Evolutionary conservation across 345 rosid species (phyloP), one percentile per base, ranked within the genome.

Genomic region (Sisymbrium altissimum): DNA sequence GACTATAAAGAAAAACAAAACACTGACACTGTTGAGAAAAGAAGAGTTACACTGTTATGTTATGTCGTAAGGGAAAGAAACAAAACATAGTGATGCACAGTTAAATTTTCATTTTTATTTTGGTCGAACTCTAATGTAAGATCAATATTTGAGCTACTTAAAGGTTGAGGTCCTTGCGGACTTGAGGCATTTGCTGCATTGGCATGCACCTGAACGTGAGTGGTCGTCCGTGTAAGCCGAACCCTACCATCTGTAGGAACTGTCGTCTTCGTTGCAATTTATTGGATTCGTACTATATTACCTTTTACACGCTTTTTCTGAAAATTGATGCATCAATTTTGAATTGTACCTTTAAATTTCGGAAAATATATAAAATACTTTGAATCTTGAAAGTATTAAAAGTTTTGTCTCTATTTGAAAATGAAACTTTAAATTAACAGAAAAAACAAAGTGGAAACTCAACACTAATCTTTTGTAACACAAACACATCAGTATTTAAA

Each of bases 201-300:
- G 60, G 61, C 61, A 48, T 74, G 72, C 67, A 66, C 78, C 61
- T 74, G 72, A 49, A 48, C 25, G 44, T 74, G 67, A 66, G 72
- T 57, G 72, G 72, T 74, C 67, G 53, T 74, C 72, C 78, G 78
- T 66, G 72, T 66, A 74, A 66, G 67, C 67, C 45, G 25, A 74
- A 45, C 78, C 78, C 78, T 54, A 74, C 78, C 70, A 68, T 74
- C 52, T 66, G 66, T 36, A 45, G 25, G 66, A 48, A 36, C 8
- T 58, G 72, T 74, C 78, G 66, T 74, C 78, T 74, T 74, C 61
- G 9, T 46, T 57, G 60, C 44, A 58, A 66, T 74, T 74, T 74
- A 74, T 66, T 74, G 25, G 45, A 4, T 18, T 74, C 67, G 61
- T 74, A 74, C 78, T 17, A 39, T 38, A 9, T 21, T 66, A 66